Conservation (phyloP, 495 filamentous ascomycete genomes). For the Amniculicola lignicola region DNA sequence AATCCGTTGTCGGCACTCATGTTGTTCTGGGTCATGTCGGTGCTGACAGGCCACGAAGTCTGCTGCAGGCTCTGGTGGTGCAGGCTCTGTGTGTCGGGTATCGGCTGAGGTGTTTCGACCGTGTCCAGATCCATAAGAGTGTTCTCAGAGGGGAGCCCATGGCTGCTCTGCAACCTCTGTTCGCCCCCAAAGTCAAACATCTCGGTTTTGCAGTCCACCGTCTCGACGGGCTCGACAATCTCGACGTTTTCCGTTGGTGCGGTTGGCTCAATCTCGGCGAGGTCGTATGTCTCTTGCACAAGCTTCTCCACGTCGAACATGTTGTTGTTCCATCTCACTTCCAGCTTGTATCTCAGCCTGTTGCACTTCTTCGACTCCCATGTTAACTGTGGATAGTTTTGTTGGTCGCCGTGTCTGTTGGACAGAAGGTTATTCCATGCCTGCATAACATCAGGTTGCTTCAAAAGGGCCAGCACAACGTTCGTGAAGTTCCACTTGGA, state of each 20-base stretch:
- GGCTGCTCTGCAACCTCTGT: slow-evolving; percentile 11
- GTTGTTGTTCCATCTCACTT: slow-evolving; percentile 26
- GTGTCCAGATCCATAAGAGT: slow-evolving; percentile 26
- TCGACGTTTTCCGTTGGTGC: neutral
- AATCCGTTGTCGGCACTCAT: slow-evolving; percentile 17
- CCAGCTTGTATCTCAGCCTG: slow-evolving; percentile 28
- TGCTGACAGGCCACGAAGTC: slow-evolving; percentile 24
- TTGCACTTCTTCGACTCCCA: slow-evolving; percentile 35
- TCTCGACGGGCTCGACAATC: neutral
- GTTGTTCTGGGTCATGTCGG: slow-evolving; percentile 18
- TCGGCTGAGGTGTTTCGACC: slow-evolving; percentile 11
- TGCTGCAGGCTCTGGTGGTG: slow-evolving; percentile 15
- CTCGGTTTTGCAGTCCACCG: slow-evolving; percentile 2
- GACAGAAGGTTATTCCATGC: slow-evolving; percentile 26
- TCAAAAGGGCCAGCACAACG: slow-evolving; percentile 31
- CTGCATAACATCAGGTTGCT: slow-evolving; percentile 28
- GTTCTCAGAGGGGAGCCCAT: slow-evolving; percentile 18
- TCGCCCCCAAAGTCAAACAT: slow-evolving; percentile 16
- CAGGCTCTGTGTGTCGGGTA: neutral
- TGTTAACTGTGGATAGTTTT: slow-evolving; percentile 28
- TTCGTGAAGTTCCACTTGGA: slow-evolving; percentile 37
- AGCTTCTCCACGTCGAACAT: slow-evolving; percentile 28
- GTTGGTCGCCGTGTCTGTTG: slow-evolving; percentile 24
- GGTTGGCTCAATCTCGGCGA: slow-evolving; percentile 22
- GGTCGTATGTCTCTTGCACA: slow-evolving; percentile 28